Percentiles rank a stretch among this genome's conserved stretches.
Evolutionary conservation across 2,329 filamentous ascomycete genomes (phyloP).

Genomic region (Septoria petroselini): DNA sequence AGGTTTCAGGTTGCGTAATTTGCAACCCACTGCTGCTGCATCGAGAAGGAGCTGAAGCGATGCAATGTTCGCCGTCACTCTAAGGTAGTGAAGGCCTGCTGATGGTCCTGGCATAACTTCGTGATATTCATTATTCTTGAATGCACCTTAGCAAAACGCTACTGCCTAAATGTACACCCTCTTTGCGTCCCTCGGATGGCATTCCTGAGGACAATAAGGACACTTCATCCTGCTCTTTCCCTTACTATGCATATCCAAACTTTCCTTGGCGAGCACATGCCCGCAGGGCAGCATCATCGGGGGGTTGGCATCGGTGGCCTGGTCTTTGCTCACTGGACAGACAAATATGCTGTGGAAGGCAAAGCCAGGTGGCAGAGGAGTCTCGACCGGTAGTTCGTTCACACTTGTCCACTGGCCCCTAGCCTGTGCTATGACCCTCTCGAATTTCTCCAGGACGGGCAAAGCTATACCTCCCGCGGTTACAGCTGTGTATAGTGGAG

Average conservation of each 20-base stretch:
- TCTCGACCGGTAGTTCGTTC: slow-evolving; percentile 77
- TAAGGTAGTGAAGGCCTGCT: too few relatives aligned
- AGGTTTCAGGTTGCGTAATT: background rate
- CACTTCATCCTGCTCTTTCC: slow-evolving; percentile 77
- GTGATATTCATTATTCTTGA: background rate
- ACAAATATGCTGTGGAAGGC: slow-evolving; percentile 95
- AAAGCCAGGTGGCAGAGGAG: slow-evolving; percentile 61
- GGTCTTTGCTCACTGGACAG: slow-evolving; percentile 94
- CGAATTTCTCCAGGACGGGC: slow-evolving; percentile 83
- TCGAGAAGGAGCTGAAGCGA: background rate
- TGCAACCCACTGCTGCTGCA: background rate
- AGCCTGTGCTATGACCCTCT: slow-evolving; percentile 80
- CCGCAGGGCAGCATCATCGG: slow-evolving; percentile 97
- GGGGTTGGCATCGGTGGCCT: slow-evolving; percentile 87
- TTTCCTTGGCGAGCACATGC: slow-evolving; percentile 86
- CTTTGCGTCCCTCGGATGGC: slow-evolving; percentile 69
- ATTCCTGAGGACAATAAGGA: slow-evolving; percentile 89
- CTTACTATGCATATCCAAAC: slow-evolving; percentile 74
- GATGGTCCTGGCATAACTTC: too few relatives aligned
- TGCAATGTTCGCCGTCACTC: too few relatives aligned
- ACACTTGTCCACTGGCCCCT: slow-evolving; percentile 92
- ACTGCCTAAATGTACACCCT: slow-evolving; percentile 53
- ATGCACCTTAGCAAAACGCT: background rate
- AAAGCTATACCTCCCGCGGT: slow-evolving; percentile 91
- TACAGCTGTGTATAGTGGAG: slow-evolving; percentile 85